Base-by-base conservation (phyloP, 495 filamentous ascomycete genomes). In the Hypoxylon cercidicola region DNA sequence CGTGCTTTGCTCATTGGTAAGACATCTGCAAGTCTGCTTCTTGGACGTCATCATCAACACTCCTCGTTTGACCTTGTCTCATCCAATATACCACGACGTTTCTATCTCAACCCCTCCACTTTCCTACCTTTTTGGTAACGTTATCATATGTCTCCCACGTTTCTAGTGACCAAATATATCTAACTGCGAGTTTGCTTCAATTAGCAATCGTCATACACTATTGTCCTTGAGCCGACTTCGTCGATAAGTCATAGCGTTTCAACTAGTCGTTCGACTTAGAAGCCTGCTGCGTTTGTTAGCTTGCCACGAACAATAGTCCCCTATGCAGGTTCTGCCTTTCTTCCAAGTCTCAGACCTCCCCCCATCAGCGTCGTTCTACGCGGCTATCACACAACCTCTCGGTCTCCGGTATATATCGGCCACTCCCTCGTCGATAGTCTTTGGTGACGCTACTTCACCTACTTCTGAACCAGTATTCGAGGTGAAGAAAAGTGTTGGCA, bases 301-400 rank as follows among this genome's bases (percentile, higher is more conserved):
- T 54, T 43, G 28, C 50, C 48, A 32, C 59, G 49, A 60, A 48
- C 44, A 68, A 20, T 41, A 63, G 55, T 43, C 35, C 67, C 54
- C 49, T 41, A 73, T 73, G 71, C 65, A 62, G 60, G 54, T 77
- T 62, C 69, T 79, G 60, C 82, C 82, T 52, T 74, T 77, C 49
- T 52, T 83, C 44, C 77, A 83, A 68, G 91, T 93, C 68, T 87
- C 85, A 37, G 86, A 93, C 70, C 88, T 95, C 25, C 86, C 90
- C 2, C 87, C 87, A 16, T 89, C 91, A 11, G 87, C 85, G 40
- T 93, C 89, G 1, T 93, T 93, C 79, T 96, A 90, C 76, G 84
- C 93, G 5, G 83, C 88, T 57, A 82, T 91, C 62, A 78, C 88
- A 37, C 87, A 90, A 62, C 90, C 92, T 0, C 79, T 95, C 15